Evolutionary conservation across 208 protist genomes (phyloP).

Genomic region (Lotmaria passim): DNA sequence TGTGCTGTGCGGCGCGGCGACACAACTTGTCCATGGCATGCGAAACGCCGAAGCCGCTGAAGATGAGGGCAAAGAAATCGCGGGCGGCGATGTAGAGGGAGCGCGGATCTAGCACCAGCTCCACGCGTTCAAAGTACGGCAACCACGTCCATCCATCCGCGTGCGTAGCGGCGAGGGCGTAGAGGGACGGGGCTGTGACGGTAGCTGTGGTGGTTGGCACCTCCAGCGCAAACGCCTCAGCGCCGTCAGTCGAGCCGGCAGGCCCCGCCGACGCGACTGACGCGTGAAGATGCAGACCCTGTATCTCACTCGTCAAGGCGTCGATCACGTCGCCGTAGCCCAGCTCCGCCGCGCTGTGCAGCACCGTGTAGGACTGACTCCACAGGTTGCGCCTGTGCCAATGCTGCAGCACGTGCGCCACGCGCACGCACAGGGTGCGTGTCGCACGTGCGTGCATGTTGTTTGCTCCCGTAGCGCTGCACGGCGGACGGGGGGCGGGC

Average conservation of each 20-base stretch:
- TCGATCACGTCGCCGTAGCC: slow-evolving; percentile 45
- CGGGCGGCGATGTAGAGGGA: slow-evolving; percentile 32
- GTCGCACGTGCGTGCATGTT: too few relatives aligned
- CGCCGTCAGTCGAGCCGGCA: neutral
- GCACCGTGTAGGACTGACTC: slow-evolving; percentile 53
- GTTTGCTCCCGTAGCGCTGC: too few relatives aligned
- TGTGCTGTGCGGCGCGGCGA: slow-evolving; percentile 42
- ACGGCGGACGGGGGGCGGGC: slow-evolving; percentile 13
- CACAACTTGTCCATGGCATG: slow-evolving; percentile 47
- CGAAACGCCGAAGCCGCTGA: slow-evolving; percentile 51
- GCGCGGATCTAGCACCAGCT: slow-evolving; percentile 28
- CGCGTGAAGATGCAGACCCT: slow-evolving; percentile 27
- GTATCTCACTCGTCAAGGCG: slow-evolving; percentile 45
- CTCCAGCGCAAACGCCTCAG: slow-evolving; percentile 3
- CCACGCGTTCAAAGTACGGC: slow-evolving; percentile 43
- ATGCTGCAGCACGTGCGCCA: slow-evolving; percentile 16
- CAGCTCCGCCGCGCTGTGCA: slow-evolving; percentile 74
- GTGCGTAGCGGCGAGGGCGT: slow-evolving; percentile 46
- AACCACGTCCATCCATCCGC: slow-evolving; percentile 37
- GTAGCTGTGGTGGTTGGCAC: slow-evolving; percentile 11
- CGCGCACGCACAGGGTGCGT: slow-evolving; percentile 18
- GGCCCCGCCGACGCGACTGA: neutral
- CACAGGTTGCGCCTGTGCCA: slow-evolving; percentile 18
- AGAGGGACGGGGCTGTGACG: slow-evolving; percentile 44
- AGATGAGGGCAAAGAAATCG: slow-evolving; percentile 48